Conservation (phyloP, 441 rosid species). For the Adansonia madagascariensis region DNA sequence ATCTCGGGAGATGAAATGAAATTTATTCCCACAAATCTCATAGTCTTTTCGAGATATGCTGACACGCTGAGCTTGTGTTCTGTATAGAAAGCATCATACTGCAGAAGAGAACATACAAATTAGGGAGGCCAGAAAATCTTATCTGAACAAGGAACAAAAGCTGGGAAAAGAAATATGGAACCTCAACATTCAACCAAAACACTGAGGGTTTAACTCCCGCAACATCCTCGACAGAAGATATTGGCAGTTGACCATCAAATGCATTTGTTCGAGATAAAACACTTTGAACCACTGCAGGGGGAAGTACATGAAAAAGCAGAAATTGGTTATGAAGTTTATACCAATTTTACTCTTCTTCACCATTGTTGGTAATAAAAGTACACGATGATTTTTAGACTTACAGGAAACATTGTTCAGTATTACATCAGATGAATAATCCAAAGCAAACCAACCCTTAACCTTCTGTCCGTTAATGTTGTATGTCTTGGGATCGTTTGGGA, state of each 20-base stretch:
- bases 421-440: constrained; percentile 53
- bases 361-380: too few relatives aligned
- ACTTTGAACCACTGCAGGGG: constrained; percentile 62
- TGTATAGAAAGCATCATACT: constrained; percentile 65
- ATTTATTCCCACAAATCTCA: constrained; percentile 30
- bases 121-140: neutral
- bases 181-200: constrained; percentile 88
- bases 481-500: constrained; percentile 46
- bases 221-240: constrained; percentile 55
- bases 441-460: constrained; percentile 64
- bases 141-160: too few relatives aligned
- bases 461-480: constrained; percentile 65
- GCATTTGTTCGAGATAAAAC: constrained; percentile 51
- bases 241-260: constrained; percentile 51
- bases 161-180: constrained; percentile 13
- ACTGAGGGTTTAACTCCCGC: constrained; percentile 34
- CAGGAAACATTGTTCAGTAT: constrained; percentile 52
- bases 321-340: too few relatives aligned
- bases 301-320: constrained; percentile 22
- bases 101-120: constrained; percentile 30
- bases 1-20: constrained; percentile 81
- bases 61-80: constrained; percentile 59
- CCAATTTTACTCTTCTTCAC: too few relatives aligned
- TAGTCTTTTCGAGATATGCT: constrained; percentile 36
- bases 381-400: constrained; percentile 33